Evolutionary conservation across 2,329 filamentous ascomycete species (phyloP).

Genomic region (Aspergillaceae sp.): DNA sequence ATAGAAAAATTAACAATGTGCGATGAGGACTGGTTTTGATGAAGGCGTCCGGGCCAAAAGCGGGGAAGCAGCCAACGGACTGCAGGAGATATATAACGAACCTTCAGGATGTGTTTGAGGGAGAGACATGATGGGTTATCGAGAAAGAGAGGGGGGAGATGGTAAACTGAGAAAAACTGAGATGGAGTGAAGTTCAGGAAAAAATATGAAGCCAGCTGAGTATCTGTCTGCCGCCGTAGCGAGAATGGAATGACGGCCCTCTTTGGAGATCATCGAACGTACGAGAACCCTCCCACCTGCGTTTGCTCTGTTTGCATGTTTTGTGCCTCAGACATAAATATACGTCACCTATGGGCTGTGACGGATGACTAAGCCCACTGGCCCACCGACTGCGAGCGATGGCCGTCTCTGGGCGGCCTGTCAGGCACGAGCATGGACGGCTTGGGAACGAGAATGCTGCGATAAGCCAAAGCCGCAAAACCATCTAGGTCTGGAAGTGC

Average conservation of each 20-base stretch:
- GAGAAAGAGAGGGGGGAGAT: conserved; percentile 1
- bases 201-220: conserved; percentile 5
- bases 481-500: not conserved
- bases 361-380: conserved; percentile 3
- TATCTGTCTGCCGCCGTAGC: not conserved
- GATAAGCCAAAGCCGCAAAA: not conserved
- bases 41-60: conserved; percentile 11
- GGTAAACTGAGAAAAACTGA: conserved; percentile 3
- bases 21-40: conserved; percentile 2
- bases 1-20: not conserved
- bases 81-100: conserved; percentile 19
- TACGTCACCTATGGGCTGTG: conserved; percentile 4
- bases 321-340: conserved; percentile 14
- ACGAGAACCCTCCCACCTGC: conserved; percentile 7
- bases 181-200: not conserved
- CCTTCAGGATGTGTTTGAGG: conserved; percentile 39
- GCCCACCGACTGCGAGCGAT: not conserved
- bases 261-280: conserved; percentile 12
- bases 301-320: conserved; percentile 29
- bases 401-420: not conserved
- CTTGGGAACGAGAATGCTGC: not conserved
- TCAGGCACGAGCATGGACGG: conserved; percentile 4
- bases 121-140: conserved; percentile 16
- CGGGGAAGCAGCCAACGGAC: conserved; percentile 19
- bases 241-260: not conserved